Evolutionary conservation across 2,329 filamentous ascomycete species (phyloP), one percentile per base, ranked within the genome.

Genomic region (Fusarium nodosum): DNA sequence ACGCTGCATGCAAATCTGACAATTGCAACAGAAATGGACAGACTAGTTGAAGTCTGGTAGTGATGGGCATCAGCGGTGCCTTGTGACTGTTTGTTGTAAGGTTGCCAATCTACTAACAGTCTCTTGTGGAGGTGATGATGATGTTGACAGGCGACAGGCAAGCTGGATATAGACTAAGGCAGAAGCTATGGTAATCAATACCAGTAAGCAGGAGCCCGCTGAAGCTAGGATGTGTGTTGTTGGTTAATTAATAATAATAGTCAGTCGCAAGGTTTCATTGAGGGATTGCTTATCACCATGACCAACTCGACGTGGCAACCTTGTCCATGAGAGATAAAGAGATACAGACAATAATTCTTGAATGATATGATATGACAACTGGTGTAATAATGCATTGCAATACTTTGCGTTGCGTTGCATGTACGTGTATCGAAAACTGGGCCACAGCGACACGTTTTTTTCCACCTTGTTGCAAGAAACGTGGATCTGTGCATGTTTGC

Each of bases 1-100:
- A 56, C 56, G 72, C 74, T 46, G 68, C 56, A 74, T 72, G 58
- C 39, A 60, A 73, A 74, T 72, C 72, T 74, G 70, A 56, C 68
- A 64, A 64, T 46, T 66, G 69, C 52, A 53, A 56, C 48, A 39
- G 48, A 52, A 52, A 52, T 34, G 48, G 48, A 41, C 48, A 41
- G 57, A 59, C 71, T 73, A 61, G 64, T 42, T 46, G 48, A 62
- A 52, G 64, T 68, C 50, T 66, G 55, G 50, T 38, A 60, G 33
- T 60, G 62, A 65, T 65, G 61, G 24, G 42, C 61, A 60, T 34
- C 39, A 54, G 9, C 33, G 41, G 64, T 50, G 38, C 38, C 60
- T 38, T 30, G 60, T 62, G 46, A 62, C 44, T 18, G 28, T 39
- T 61, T 18, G 41, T 28, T 30, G 22, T 33, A 20, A 44, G 22